Evolutionary conservation across 78 protist genomes (phyloP), one percentile per base, ranked within the genome.

Genomic region (Dictyostelium capitatum): DNA sequence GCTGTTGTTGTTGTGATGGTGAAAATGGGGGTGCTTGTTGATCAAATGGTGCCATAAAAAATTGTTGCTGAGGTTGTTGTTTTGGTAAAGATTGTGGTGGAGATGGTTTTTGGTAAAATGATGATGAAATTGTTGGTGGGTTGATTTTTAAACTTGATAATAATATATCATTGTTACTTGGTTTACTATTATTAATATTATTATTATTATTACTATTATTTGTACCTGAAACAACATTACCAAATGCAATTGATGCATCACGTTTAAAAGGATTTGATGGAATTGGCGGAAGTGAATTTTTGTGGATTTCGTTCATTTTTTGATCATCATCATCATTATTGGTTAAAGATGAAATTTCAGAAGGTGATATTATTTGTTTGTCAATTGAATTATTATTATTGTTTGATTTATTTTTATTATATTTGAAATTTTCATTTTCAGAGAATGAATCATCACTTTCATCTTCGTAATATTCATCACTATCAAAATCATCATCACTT

Each of bases 231-330:
- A 23, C 23, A 15, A 14, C 25, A 7, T 70, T 32, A 32, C 10
- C 28, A 28, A 28, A n/a, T 10, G 37, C 32, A 0, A 10, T 43
- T 41, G 48, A 28, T 3, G 6, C 43, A 23, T 51, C 64, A 37
- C 46, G 23, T 73, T 73, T 37, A 47, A 73, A 73, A 43, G 79
- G 79, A 46, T 73, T 46, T 1, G 79, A 43, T n/a, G 79, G 79
- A n/a, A 73, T 46, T 4, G 79, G 79, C n/a, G 79, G 79, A 15
- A 73, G 46, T 6, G 17, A 46, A 15, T 46, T 25, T 10, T 20
- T 46, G 3, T 25, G 80, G 7, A 43, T 23, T 43, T 73, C 8
- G 9, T 47, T 43, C 53, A 9, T 43, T 48, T 73, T 70, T 70
- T 41, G 48, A 12, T 41, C 11, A 14, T 14, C 7, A n/a, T 23